These are phyloP conservation scores for Neurospora crassa DNA, from an alignment of 2,329 filamentous ascomycete species.

Conservation along the genomic window DNA sequence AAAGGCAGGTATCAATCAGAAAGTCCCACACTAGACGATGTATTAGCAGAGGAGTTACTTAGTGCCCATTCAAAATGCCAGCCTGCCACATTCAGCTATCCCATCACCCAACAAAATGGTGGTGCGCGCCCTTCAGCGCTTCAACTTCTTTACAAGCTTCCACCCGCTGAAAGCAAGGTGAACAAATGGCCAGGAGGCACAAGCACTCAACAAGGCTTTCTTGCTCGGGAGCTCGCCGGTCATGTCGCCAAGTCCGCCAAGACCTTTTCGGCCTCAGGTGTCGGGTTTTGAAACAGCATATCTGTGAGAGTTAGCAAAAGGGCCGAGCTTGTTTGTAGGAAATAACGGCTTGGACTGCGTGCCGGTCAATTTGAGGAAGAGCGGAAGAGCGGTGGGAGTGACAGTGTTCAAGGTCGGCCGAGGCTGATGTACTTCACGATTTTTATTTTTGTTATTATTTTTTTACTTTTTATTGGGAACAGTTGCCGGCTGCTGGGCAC, in stretches of 20 bases:
- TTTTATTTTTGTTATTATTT: background rate
- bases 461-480: background rate
- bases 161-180: too few relatives aligned
- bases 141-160: too few relatives aligned
- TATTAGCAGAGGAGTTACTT: background rate
- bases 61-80: background rate
- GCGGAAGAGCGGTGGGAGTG: background rate
- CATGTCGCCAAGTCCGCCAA: background rate
- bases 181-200: too few relatives aligned
- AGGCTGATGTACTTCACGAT: background rate
- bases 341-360: background rate
- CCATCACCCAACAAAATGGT: background rate
- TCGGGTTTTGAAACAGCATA: background rate
- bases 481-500: background rate
- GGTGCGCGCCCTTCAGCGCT: too few relatives aligned
- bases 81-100: background rate
- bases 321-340: background rate
- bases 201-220: too few relatives aligned
- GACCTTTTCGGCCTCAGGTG: background rate
- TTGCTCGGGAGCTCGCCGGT: background rate
- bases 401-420: background rate
- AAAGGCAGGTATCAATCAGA: background rate
- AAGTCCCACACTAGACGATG: too few relatives aligned
- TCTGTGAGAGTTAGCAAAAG: background rate
- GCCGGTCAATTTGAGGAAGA: background rate